phyloP scores from a whole-genome alignment of 176 grass and related monocot species.

The Miscanthus lutarioriparius region DNA sequence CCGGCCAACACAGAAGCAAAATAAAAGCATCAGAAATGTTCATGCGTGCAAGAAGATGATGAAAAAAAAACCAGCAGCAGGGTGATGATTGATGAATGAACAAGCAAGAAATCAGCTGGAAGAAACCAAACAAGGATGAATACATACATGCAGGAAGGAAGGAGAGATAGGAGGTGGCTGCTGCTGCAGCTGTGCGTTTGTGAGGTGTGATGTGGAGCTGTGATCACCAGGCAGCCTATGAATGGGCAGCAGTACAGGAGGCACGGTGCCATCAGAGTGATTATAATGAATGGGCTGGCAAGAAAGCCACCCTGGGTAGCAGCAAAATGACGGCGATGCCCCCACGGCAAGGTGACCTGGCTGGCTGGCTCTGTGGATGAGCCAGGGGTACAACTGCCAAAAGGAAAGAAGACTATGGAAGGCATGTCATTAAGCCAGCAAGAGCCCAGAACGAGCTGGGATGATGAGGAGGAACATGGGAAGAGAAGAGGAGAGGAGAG shows the following conservation, averaged over 20 bases:
- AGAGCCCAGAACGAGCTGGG: background rate
- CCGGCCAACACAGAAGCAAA: background rate
- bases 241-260: conserved; percentile 31
- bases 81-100: background rate
- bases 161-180: background rate
- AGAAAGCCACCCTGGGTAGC: conserved; percentile 21
- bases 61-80: background rate
- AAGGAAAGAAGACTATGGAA: conserved; percentile 43
- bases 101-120: background rate
- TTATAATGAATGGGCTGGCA: conserved; percentile 43
- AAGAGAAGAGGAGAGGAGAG: background rate
- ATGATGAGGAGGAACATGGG: background rate
- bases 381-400: conserved; percentile 20
- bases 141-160: conserved; percentile 19
- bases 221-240: conserved; percentile 39
- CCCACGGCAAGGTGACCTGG: background rate
- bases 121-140: background rate
- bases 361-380: background rate
- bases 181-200: background rate
- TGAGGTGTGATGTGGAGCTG: conserved; percentile 4
- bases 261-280: conserved; percentile 44
- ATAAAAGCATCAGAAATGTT: background rate
- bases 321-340: background rate
- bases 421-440: background rate
- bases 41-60: background rate